Percentiles rank a stretch among this genome's conserved stretches.
Conservation (phyloP, 768 basidiomycete genomes). For the Agaricus subrufescens region DNA sequence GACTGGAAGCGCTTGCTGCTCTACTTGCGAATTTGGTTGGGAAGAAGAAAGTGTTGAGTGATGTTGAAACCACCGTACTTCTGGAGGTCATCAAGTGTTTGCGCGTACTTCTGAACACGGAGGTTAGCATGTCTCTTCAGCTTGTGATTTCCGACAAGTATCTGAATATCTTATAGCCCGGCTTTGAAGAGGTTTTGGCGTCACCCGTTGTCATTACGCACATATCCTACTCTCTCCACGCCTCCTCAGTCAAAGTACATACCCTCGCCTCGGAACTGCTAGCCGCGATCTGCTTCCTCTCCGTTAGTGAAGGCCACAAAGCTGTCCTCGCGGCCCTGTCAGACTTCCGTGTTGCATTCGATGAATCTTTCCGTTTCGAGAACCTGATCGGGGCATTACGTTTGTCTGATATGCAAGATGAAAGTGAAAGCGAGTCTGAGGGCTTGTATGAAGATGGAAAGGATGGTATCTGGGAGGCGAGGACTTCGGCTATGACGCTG, state of each 20-base stretch:
- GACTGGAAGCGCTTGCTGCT: conserved; percentile 57
- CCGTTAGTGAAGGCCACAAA: conserved; percentile 64
- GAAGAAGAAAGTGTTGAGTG: conserved; percentile 54
- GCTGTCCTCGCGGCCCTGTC: conserved; percentile 75
- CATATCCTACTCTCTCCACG: conserved; percentile 67
- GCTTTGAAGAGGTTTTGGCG: conserved; percentile 63
- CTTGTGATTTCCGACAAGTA: background rate
- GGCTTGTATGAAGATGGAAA: conserved; percentile 44
- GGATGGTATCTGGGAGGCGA: conserved; percentile 77
- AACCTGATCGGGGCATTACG: conserved; percentile 62
- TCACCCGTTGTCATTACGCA: conserved; percentile 65
- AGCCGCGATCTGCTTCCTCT: conserved; percentile 78
- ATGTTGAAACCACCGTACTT: conserved; percentile 64
- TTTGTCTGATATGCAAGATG: conserved; percentile 37
- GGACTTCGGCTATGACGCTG: conserved; percentile 70
- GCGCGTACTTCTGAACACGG: conserved; percentile 78
- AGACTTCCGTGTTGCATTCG: conserved; percentile 67
- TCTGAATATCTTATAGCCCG: conserved; percentile 41
- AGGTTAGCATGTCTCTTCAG: conserved; percentile 42
- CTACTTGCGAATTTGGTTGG: conserved; percentile 60
- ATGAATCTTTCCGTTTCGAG: conserved; percentile 79
- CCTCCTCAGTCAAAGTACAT: conserved; percentile 63
- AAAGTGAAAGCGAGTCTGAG: conserved; percentile 27
- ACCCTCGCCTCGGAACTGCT: conserved; percentile 72
- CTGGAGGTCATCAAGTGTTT: conserved; percentile 77